Evolutionary conservation across 345 rosid genomes (phyloP), one percentile per base, ranked within the genome.

Genomic region (Stellera chamaejasme): DNA sequence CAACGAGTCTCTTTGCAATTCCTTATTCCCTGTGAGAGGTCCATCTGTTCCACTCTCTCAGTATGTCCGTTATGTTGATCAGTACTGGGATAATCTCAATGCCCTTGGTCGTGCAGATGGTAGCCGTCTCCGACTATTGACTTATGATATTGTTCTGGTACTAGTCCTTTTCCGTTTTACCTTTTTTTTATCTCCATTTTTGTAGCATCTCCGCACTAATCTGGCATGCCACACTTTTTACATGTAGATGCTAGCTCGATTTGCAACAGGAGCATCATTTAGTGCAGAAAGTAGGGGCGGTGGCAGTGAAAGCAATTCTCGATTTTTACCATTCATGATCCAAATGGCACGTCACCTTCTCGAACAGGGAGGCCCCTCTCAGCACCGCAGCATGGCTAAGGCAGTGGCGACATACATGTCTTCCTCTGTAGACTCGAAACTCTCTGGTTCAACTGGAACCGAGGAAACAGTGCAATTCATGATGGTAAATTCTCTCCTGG

Each of bases 301-400:
- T 51, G 99, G 99, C 70, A 79, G 84, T 69, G 99, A 93, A 72
- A 89, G 99, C 89, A 93, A 93, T 77, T 93, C 99, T 7, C 81
- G 91, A 36, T 93, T 93, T 70, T 71, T 91, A 61, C 95, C 96
- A 12, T 91, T 91, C 60, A 87, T 87, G 96, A 68, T 92, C 27
- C 55, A 60, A 72, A 89, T 89, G 96, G 97, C 81, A 32, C 72
- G 79, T 65, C 88, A 93, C 79, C 99, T 93, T 76, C 90, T 93
- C 9, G 97, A 93, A 62, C 96, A 93, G 54, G 96, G 92, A 69
- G 82, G 90, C 62, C 75, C 84, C 54, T 71, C 89, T 46, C 97
- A 89, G 71, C 75, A 82, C 42, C 63, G 66, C 12, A 80, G 68
- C 74, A 83, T 87, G 90, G 85, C 95, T 48, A 89, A 90, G 71